Evolutionary conservation across 495 filamentous ascomycete genomes (phyloP).

Genomic region (Aspergillus panamensis): DNA sequence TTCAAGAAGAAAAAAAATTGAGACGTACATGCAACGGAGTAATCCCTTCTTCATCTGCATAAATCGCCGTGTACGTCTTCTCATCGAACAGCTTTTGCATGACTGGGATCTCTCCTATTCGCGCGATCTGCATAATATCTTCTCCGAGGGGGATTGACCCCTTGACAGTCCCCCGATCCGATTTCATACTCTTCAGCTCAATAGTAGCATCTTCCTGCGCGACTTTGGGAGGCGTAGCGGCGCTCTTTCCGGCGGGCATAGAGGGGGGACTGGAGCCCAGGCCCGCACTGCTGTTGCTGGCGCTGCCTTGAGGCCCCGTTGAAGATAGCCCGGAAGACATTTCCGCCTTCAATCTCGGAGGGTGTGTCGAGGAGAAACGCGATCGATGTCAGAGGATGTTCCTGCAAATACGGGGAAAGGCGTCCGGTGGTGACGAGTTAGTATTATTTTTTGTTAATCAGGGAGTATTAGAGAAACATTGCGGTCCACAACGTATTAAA

Average conservation of each 20-base stretch:
- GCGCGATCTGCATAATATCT: slow-evolving; percentile 94
- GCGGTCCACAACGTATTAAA: neutral
- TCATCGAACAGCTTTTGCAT: slow-evolving; percentile 87
- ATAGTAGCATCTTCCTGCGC: slow-evolving; percentile 52
- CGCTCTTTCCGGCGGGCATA: slow-evolving; percentile 51
- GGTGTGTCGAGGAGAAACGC: neutral
- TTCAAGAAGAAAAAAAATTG: no score
- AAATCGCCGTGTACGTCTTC: slow-evolving; percentile 73
- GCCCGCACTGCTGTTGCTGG: slow-evolving; percentile 18
- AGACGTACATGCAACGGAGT: slow-evolving; percentile 86
- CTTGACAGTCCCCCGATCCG: slow-evolving; percentile 33
- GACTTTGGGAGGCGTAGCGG: slow-evolving; percentile 56
- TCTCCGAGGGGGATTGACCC: slow-evolving; percentile 59
- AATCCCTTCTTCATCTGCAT: slow-evolving; percentile 85
- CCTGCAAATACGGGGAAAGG: slow-evolving; percentile 13
- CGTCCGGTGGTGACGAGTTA: slow-evolving; percentile 11
- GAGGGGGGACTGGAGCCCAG: slow-evolving; percentile 29
- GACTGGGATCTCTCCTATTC: slow-evolving; percentile 76
- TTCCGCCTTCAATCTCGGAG: slow-evolving; percentile 2
- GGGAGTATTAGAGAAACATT: no score
- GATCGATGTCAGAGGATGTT: neutral
- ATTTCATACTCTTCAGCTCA: slow-evolving; percentile 65
- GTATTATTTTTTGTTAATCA: neutral
- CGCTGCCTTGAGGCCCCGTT: slow-evolving; percentile 21
- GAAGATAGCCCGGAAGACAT: slow-evolving; percentile 34